Percentiles rank a stretch among this genome's conserved stretches.
Conservation (phyloP, 257 asterid genomes). For the Cruciata laevipes region DNA sequence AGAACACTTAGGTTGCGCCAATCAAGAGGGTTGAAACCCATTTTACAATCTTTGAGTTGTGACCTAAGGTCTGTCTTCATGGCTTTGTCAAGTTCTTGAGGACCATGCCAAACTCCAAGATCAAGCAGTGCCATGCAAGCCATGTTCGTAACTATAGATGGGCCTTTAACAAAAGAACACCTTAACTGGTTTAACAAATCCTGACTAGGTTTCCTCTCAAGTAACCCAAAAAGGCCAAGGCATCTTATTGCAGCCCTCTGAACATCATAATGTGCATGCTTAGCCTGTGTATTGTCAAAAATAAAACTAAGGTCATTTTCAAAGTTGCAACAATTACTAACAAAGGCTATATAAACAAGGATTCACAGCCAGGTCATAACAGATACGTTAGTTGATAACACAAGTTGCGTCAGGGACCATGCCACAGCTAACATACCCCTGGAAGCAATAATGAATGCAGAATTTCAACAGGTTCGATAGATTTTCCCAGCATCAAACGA, state of each 20-base stretch:
- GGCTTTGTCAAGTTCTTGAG: slow-evolving; percentile 71
- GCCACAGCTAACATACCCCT: slow-evolving; percentile 47
- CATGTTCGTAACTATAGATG: slow-evolving; percentile 44
- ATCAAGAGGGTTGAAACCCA: slow-evolving; percentile 25
- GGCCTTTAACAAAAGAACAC: slow-evolving; percentile 54
- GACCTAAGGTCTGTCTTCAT: slow-evolving; percentile 47
- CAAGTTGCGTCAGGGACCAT: neutral
- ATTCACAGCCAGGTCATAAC: neutral
- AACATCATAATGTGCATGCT: slow-evolving; percentile 76
- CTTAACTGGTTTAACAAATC: slow-evolving; percentile 66
- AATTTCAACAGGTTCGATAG: slow-evolving; percentile 71
- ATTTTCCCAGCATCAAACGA: slow-evolving; percentile 57
- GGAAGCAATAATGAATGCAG: slow-evolving; percentile 82
- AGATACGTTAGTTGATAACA: neutral
- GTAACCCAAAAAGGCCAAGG: slow-evolving; percentile 85
- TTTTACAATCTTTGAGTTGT: slow-evolving; percentile 32
- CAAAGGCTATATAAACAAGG: slow-evolving; percentile 1
- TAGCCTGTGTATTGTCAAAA: slow-evolving; percentile 48
- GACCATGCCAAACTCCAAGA: slow-evolving; percentile 92
- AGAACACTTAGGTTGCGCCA: slow-evolving; percentile 43
- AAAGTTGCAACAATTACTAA: slow-evolving; percentile 5
- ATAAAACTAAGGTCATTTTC: slow-evolving; percentile 16
- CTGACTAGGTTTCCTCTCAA: slow-evolving; percentile 65
- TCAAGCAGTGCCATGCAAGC: slow-evolving; percentile 85
- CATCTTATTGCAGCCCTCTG: slow-evolving; percentile 88